phyloP scores from a whole-genome alignment of 805 yeast species.

The Saccharomycopsis fibuligera region DNA sequence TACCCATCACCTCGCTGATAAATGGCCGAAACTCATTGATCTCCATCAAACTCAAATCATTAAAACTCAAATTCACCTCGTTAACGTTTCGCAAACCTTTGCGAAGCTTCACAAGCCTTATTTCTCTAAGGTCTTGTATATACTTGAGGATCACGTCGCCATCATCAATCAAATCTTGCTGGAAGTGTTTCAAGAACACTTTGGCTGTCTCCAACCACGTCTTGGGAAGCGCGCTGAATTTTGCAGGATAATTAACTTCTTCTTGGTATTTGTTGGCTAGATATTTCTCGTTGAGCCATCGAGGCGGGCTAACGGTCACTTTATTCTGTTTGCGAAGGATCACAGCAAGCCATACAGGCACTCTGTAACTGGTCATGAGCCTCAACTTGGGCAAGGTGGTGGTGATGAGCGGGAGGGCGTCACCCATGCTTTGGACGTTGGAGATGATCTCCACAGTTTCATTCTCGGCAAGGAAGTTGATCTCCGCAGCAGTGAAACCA shows the following conservation, averaged over 20 bases:
- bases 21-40: slow-evolving; percentile 86
- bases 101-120: slow-evolving; percentile 72
- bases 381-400: slow-evolving; percentile 49
- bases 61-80: slow-evolving; percentile 75
- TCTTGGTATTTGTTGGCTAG: slow-evolving; percentile 56
- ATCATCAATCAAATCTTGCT: slow-evolving; percentile 74
- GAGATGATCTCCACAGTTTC: slow-evolving; percentile 51
- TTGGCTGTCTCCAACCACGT: slow-evolving; percentile 84
- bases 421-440: slow-evolving; percentile 11
- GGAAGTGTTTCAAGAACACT: slow-evolving; percentile 55
- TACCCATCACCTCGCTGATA: slow-evolving; percentile 73
- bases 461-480: slow-evolving; percentile 81
- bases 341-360: slow-evolving; percentile 87
- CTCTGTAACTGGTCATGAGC: slow-evolving; percentile 60
- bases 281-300: slow-evolving; percentile 60
- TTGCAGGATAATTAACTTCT: slow-evolving; percentile 50
- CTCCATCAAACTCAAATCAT: slow-evolving; percentile 76
- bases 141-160: slow-evolving; percentile 62
- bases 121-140: slow-evolving; percentile 79
- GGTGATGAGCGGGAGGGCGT: slow-evolving; percentile 27
- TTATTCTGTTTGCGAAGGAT: slow-evolving; percentile 77
- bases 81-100: slow-evolving; percentile 74
- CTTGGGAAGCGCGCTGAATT: slow-evolving; percentile 73
- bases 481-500: slow-evolving; percentile 67
- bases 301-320: slow-evolving; percentile 80